Evolutionary conservation across 306 rosid species (phyloP).

Genomic region (Morella rubra): DNA sequence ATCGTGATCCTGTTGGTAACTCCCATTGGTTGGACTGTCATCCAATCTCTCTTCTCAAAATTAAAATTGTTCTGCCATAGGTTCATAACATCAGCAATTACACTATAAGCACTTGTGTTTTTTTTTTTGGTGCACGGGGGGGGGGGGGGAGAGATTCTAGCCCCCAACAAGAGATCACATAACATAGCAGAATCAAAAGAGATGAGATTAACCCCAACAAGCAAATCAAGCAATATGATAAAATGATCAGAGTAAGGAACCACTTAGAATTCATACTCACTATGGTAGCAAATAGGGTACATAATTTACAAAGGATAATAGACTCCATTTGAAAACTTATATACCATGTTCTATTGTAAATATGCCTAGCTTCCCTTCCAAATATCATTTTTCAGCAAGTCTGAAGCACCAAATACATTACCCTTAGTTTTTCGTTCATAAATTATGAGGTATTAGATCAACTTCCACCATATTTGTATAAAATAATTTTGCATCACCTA

Average conservation of each 20-base stretch:
- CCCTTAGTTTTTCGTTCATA: neutral
- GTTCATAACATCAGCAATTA: neutral
- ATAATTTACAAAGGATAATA: no score
- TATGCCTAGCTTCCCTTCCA: neutral
- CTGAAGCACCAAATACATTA: neutral
- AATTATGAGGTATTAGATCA: neutral
- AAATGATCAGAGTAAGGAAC: neutral
- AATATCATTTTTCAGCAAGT: neutral
- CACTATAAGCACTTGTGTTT: neutral
- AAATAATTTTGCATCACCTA: neutral
- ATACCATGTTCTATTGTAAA: neutral
- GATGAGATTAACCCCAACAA: neutral
- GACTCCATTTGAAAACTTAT: no score
- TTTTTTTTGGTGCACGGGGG: neutral
- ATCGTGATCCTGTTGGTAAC: slow-evolving; percentile 61
- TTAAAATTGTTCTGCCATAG: slow-evolving; percentile 72
- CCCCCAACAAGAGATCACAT: neutral
- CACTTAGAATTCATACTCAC: neutral
- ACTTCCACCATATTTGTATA: neutral
- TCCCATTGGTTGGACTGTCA: slow-evolving; percentile 62
- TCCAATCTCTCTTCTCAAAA: slow-evolving; percentile 95
- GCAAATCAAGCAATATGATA: neutral
- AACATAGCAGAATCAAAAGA: neutral
- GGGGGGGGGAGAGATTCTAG: no score
- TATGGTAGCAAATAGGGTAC: no score